A percentile compares a stretch with the other conserved stretches of the same genome.
Evolutionary conservation across 2,329 filamentous ascomycete genomes (phyloP).

Genomic region (Verticillium klebahnii): DNA sequence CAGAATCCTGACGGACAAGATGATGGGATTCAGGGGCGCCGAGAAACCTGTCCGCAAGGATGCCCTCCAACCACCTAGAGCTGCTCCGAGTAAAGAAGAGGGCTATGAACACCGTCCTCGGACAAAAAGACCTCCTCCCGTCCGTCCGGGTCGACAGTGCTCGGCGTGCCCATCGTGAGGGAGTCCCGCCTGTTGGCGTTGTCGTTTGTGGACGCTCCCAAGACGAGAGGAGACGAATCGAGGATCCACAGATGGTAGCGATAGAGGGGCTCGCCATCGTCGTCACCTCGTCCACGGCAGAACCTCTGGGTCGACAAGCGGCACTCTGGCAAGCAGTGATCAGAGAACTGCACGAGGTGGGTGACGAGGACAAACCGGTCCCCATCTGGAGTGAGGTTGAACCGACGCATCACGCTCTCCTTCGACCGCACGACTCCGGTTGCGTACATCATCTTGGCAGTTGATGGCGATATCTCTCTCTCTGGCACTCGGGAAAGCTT

Average conservation of each 20-base stretch:
- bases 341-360: neutral
- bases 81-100: neutral
- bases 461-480: no score
- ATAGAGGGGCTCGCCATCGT: neutral
- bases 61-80: neutral
- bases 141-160: neutral
- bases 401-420: neutral
- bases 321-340: neutral
- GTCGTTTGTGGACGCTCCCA: neutral
- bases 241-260: conserved; percentile 8
- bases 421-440: conserved; percentile 4
- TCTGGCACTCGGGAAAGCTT: neutral
- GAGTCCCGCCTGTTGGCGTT: neutral
- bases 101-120: neutral
- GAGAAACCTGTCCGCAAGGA: no score
- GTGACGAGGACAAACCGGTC: conserved; percentile 5
- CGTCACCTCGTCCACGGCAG: neutral
- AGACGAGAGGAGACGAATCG: neutral
- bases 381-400: neutral
- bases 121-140: neutral
- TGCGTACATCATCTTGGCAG: conserved; percentile 4
- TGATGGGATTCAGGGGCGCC: no score
- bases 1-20: no score
- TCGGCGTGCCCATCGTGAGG: neutral
- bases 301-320: neutral